Conservation (phyloP, 139 green algal genomes). For the Tetraselmis chui region DNA sequence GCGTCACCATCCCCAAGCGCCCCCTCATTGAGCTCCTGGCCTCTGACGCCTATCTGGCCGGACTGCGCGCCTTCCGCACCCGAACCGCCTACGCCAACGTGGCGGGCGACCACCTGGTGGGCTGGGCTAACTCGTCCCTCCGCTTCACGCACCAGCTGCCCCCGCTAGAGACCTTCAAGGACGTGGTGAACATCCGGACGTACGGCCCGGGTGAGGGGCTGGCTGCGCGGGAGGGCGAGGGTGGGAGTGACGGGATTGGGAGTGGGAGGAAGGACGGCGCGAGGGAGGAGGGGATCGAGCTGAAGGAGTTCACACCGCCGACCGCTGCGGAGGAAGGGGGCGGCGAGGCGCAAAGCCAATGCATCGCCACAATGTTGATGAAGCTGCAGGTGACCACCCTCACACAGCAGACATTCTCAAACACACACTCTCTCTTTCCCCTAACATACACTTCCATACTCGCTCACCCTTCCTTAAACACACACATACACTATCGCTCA, state of each 20-base stretch:
- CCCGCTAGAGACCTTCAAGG: constrained; percentile 8
- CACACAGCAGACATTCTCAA: too few relatives aligned
- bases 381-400: not conserved
- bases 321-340: not conserved
- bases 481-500: too few relatives aligned
- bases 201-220: not conserved
- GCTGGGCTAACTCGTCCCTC: constrained; percentile 70
- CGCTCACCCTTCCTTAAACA: too few relatives aligned
- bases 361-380: not conserved
- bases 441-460: too few relatives aligned
- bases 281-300: not conserved
- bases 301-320: not conserved
- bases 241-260: not conserved
- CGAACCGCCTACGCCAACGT: constrained; percentile 68
- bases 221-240: not conserved
- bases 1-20: not conserved
- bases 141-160: constrained; percentile 53
- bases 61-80: constrained; percentile 50
- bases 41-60: constrained; percentile 53
- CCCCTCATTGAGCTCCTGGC: constrained; percentile 49
- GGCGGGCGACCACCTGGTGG: constrained; percentile 67
- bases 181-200: not conserved
- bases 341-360: not conserved
- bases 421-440: too few relatives aligned
- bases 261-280: not conserved